Evolutionary conservation across 2,329 filamentous ascomycete genomes (phyloP).

Genomic region (Fusarium duplospermum): DNA sequence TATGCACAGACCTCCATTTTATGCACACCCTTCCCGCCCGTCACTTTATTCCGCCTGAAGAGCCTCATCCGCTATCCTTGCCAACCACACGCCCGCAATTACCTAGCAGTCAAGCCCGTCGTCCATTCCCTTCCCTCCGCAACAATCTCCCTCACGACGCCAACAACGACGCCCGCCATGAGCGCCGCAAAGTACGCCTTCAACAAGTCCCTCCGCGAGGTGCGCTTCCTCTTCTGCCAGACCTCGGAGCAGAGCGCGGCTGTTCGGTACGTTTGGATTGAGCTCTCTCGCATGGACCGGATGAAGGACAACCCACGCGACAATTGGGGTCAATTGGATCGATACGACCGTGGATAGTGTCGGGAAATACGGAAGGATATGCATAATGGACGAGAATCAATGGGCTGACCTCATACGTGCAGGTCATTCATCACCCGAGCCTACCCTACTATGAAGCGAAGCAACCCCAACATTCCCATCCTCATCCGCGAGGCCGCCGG

Average conservation of each 20-base stretch:
- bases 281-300: neutral
- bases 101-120: conserved; percentile 37
- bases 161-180: conserved; percentile 65
- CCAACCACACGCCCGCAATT: conserved; percentile 47
- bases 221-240: conserved; percentile 98
- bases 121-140: conserved; percentile 1
- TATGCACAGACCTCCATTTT: conserved; percentile 10
- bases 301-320: conserved; percentile 6
- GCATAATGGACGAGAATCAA: neutral
- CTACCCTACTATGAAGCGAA: conserved; percentile 99
- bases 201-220: conserved; percentile 87
- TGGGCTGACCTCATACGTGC: conserved; percentile 29
- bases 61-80: conserved; percentile 40
- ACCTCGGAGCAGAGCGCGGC: conserved; percentile 90
- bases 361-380: neutral
- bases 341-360: neutral
- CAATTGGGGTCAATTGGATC: conserved; percentile 27
- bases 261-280: conserved; percentile 73
- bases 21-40: conserved; percentile 16
- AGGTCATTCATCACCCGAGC: conserved; percentile 91
- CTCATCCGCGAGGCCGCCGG: conserved; percentile 92
- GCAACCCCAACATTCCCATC: conserved; percentile 94
- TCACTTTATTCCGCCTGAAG: conserved; percentile 37
- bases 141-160: neutral
- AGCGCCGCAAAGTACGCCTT: conserved; percentile 91